Conservation (phyloP, 805 yeast species). For the Myxozyma neglecta region DNA sequence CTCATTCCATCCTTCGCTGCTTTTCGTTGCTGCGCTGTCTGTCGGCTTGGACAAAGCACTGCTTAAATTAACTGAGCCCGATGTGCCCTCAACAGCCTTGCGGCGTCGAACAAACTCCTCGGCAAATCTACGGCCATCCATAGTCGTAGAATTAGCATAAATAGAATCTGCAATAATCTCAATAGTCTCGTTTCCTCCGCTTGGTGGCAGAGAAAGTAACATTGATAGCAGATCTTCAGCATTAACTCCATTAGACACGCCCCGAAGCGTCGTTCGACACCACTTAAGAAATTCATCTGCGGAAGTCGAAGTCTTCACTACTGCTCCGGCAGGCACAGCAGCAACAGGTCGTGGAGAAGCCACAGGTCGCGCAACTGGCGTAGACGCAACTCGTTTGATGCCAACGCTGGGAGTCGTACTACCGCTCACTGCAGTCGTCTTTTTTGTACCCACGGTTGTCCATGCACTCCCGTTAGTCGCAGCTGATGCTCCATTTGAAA, state of each 20-base stretch:
- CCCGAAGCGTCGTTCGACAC: constrained; percentile 44
- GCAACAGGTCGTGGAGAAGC: neutral
- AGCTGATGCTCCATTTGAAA: constrained; percentile 11
- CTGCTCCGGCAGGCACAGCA: constrained; percentile 5
- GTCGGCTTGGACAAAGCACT: neutral
- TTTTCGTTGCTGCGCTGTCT: neutral
- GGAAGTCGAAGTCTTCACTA: constrained; percentile 17
- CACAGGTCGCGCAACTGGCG: neutral
- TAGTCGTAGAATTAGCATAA: constrained; percentile 79
- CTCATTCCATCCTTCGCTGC: constrained; percentile 27
- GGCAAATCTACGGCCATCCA: constrained; percentile 95
- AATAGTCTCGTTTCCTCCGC: constrained; percentile 59
- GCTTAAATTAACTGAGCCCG: constrained; percentile 43
- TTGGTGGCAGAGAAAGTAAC: constrained; percentile 73
- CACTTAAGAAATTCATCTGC: constrained; percentile 45
- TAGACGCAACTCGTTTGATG: constrained; percentile 1
- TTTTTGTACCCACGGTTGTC: constrained; percentile 50
- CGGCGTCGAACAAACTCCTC: constrained; percentile 82
- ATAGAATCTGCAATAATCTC: constrained; percentile 91
- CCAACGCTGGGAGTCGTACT: constrained; percentile 41
- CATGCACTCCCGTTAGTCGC: constrained; percentile 32
- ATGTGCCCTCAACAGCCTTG: constrained; percentile 63
- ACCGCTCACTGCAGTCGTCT: neutral
- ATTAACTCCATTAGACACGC: constrained; percentile 68
- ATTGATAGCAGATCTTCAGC: constrained; percentile 75